These are phyloP conservation scores for Aureobasidium sp. DNA, from an alignment of 2,329 filamentous ascomycete species.

Conservation along the genomic window DNA sequence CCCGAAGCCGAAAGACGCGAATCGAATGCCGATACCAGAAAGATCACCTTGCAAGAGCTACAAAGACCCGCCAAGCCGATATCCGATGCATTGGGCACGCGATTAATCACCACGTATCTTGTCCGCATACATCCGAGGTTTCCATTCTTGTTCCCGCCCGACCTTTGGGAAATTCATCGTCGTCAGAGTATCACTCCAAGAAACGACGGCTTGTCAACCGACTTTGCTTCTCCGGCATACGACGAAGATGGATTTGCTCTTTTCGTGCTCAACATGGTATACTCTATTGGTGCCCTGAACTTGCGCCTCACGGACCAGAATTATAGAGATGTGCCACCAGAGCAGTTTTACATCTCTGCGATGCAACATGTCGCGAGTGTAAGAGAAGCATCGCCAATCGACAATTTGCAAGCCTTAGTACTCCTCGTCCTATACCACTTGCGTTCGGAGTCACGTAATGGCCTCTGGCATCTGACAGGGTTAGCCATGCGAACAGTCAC, in stretches of 20 bases:
- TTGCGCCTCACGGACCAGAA: conserved; percentile 3
- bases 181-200: neutral
- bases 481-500: conserved; percentile 8
- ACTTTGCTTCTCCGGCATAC: neutral
- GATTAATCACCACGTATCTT: conserved; percentile 4
- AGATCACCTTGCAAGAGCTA: neutral
- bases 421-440: conserved; percentile 5
- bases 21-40: neutral
- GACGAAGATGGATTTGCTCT: neutral
- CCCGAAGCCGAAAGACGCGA: neutral
- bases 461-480: conserved; percentile 8
- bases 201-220: neutral
- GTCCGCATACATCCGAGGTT: conserved; percentile 9
- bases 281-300: conserved; percentile 4
- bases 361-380: conserved; percentile 7
- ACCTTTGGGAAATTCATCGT: neutral
- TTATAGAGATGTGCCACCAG: conserved; percentile 1
- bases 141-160: neutral
- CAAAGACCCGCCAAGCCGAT: neutral
- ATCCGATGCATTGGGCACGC: neutral
- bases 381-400: neutral
- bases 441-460: neutral
- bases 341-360: conserved; percentile 7
- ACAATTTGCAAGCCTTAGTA: conserved; percentile 4
- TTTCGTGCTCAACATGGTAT: conserved; percentile 8